Conservation (phyloP, 73 alveolate genomes). For the Blepharisma japonicum region DNA sequence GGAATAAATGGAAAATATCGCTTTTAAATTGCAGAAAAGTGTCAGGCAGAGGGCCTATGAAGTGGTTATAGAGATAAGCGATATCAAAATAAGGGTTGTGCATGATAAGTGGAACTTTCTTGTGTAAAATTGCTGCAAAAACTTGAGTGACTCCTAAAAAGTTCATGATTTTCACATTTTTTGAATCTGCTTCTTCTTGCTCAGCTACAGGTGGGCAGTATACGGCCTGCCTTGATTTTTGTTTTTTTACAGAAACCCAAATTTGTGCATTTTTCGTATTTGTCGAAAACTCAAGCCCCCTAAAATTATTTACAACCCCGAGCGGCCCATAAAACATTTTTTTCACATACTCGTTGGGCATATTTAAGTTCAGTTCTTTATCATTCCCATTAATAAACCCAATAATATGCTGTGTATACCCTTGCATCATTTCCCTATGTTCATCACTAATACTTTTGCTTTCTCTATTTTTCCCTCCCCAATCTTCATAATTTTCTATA, state of each 20-base stretch:
- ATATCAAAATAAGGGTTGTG: conserved; percentile 81
- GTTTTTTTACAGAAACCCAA: too few species aligned
- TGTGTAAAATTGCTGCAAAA: conserved; percentile 43
- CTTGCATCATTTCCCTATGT: not conserved
- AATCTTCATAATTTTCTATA: not conserved
- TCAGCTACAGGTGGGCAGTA: too few species aligned
- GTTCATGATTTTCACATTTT: too few species aligned
- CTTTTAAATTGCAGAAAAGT: conserved; percentile 61
- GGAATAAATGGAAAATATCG: not conserved
- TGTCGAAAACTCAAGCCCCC: not conserved
- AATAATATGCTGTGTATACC: not conserved
- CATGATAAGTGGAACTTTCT: conserved; percentile 75
- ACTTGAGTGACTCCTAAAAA: not conserved
- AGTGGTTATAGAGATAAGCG: conserved; percentile 71
- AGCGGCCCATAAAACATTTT: not conserved
- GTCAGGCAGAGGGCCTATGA: conserved; percentile 78
- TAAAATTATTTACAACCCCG: not conserved
- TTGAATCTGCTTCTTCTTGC: too few species aligned
- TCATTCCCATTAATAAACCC: not conserved
- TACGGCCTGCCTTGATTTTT: too few species aligned
- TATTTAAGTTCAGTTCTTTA: not conserved
- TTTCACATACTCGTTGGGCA: not conserved
- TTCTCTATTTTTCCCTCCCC: not conserved
- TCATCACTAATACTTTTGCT: not conserved
- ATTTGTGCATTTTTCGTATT: not conserved